These are phyloP conservation scores for Reutealis trisperma DNA, from an alignment of 345 rosid genomes.

Conservation along the genomic window DNA sequence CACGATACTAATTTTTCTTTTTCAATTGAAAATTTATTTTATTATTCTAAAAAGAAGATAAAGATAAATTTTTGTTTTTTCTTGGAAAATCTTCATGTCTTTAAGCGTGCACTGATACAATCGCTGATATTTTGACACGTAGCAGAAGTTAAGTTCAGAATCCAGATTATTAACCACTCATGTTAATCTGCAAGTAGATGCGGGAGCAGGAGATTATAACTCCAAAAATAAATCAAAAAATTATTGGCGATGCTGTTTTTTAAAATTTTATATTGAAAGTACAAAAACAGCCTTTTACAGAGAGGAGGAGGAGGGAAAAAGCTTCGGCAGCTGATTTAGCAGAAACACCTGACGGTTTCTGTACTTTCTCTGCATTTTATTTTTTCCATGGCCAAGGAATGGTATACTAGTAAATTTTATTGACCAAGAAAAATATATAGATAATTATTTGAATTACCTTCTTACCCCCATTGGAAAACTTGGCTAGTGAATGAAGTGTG, in stretches of 20 bases:
- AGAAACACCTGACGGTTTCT: conserved; percentile 12
- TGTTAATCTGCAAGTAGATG: background rate
- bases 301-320: background rate
- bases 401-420: background rate
- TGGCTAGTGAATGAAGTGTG: background rate
- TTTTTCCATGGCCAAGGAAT: background rate
- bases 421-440: background rate
- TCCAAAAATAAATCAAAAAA: background rate
- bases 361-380: conserved; percentile 10
- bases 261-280: background rate
- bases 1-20: background rate
- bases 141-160: background rate
- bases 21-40: background rate
- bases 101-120: background rate
- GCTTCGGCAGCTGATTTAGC: conserved; percentile 11
- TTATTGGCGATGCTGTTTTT: background rate
- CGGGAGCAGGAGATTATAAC: conserved; percentile 7
- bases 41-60: conserved; percentile 6
- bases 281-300: conserved; percentile 20
- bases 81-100: background rate
- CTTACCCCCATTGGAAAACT: background rate
- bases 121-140: conserved; percentile 1
- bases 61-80: background rate
- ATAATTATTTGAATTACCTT: background rate
- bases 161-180: background rate